These are phyloP conservation scores for Akebia trifoliata DNA, from an alignment of 164 flowering plant species.

Conservation along the genomic window DNA sequence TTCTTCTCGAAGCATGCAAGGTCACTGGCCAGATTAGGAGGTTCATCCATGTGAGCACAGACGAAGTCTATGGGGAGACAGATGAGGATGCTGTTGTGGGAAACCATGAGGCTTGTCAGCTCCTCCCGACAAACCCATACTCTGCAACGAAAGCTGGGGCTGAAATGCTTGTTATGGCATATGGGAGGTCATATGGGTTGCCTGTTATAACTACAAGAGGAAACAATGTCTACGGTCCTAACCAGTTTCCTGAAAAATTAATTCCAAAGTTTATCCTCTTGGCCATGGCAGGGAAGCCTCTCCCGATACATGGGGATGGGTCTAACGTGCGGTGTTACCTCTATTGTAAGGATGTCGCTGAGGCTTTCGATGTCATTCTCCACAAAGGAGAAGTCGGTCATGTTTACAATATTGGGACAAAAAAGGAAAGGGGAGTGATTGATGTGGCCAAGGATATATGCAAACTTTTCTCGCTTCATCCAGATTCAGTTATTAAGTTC, in stretches of 20 bases:
- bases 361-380: slow-evolving; percentile 9
- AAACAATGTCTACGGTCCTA: slow-evolving; percentile 13
- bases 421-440: slow-evolving; percentile 12
- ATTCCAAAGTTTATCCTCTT: slow-evolving; percentile 12
- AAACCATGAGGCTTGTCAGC: slow-evolving; percentile 15
- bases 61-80: slow-evolving; percentile 13
- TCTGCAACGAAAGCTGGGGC: slow-evolving; percentile 13
- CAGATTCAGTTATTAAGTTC: slow-evolving; percentile 11
- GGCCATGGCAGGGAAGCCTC: slow-evolving; percentile 11
- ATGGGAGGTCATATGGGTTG: slow-evolving; percentile 15
- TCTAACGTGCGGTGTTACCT: slow-evolving; percentile 13
- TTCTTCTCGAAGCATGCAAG: slow-evolving; percentile 13
- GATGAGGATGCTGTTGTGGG: slow-evolving; percentile 16
- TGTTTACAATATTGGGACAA: slow-evolving; percentile 14
- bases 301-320: slow-evolving; percentile 12
- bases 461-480: slow-evolving; percentile 11
- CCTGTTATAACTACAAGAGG: slow-evolving; percentile 14
- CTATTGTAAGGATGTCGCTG: slow-evolving; percentile 14
- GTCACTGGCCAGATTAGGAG: slow-evolving; percentile 9
- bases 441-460: slow-evolving; percentile 12
- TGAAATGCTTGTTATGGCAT: slow-evolving; percentile 15
- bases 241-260: slow-evolving; percentile 12
- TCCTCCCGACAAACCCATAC: slow-evolving; percentile 12
- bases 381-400: slow-evolving; percentile 15
- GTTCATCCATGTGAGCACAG: slow-evolving; percentile 14